Conservation (phyloP, 257 asterid species). For the Solanum appendiculatum region DNA sequence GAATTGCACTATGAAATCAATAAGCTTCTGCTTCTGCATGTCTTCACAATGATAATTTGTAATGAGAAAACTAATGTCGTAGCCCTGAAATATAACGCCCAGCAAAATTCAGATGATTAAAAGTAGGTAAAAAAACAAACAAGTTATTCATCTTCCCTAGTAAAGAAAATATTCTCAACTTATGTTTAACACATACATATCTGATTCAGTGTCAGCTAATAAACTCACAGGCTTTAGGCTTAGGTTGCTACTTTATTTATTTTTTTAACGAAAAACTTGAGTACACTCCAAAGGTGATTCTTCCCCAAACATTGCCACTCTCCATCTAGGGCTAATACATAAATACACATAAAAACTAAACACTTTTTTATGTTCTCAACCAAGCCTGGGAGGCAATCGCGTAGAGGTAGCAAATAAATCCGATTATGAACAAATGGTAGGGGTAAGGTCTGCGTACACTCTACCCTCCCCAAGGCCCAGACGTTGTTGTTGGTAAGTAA, state of each 20-base stretch:
- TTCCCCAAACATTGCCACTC: background rate
- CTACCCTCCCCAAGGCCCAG: background rate
- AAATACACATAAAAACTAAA: background rate
- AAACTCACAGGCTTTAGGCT: background rate
- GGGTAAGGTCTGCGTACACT: background rate
- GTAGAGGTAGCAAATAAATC: background rate
- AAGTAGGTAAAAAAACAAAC: background rate
- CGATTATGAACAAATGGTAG: background rate
- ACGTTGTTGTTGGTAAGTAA: background rate
- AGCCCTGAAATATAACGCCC: conserved; percentile 61
- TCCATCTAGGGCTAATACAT: background rate
- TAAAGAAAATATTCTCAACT: background rate
- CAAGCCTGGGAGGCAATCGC: background rate
- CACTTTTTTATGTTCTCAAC: background rate
- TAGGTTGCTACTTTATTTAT: background rate
- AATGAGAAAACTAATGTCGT: conserved; percentile 92
- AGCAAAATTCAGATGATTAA: background rate
- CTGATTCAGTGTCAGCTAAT: background rate
- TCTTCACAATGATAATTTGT: conserved; percentile 96
- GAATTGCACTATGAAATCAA: conserved; percentile 94
- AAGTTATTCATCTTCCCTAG: background rate
- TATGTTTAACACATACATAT: background rate
- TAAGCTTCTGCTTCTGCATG: conserved; percentile 95
- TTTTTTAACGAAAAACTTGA: background rate
- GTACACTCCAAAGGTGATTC: background rate